A percentile compares a stretch with the other conserved stretches of the same genome.
phyloP scores from a whole-genome alignment of 2,329 filamentous ascomycete species.

The Teratosphaeria nubilosa region DNA sequence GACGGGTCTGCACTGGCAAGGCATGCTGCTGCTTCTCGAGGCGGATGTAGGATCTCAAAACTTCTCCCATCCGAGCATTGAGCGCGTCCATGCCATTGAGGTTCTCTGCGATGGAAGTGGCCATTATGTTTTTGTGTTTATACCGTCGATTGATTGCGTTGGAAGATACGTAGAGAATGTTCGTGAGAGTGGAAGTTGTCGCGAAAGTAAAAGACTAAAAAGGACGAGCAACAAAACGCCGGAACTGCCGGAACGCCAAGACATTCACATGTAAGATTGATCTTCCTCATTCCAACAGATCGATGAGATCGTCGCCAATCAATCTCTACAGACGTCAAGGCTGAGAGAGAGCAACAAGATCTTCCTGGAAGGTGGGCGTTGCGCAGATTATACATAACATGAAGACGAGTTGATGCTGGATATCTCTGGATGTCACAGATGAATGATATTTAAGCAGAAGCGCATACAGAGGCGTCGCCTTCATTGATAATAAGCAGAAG shows the following conservation, averaged over 20 bases:
- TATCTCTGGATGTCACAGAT: no score
- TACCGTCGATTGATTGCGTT: background rate
- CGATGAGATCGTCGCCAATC: no score
- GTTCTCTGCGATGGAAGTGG: background rate
- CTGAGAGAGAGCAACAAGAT: no score
- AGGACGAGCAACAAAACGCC: no score
- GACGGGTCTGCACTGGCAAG: background rate
- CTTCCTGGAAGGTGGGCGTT: no score
- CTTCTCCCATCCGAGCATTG: background rate
- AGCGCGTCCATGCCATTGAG: background rate
- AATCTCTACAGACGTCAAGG: no score
- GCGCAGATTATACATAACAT: no score
- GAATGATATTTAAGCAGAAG: no score
- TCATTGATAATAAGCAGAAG: no score
- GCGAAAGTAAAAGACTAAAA: background rate
- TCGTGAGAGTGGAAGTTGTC: background rate
- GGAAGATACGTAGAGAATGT: background rate
- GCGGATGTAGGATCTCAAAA: background rate
- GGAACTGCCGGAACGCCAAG: background rate
- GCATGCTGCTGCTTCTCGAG: background rate
- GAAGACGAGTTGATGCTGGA: no score
- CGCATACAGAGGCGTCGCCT: no score
- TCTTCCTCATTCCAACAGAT: background rate
- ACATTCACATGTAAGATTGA: background rate
- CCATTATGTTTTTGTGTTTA: background rate